Evolutionary conservation across 108 stramenopile genomes (phyloP), one percentile per base, ranked within the genome.

Genomic region (Cyclotella baltica): DNA sequence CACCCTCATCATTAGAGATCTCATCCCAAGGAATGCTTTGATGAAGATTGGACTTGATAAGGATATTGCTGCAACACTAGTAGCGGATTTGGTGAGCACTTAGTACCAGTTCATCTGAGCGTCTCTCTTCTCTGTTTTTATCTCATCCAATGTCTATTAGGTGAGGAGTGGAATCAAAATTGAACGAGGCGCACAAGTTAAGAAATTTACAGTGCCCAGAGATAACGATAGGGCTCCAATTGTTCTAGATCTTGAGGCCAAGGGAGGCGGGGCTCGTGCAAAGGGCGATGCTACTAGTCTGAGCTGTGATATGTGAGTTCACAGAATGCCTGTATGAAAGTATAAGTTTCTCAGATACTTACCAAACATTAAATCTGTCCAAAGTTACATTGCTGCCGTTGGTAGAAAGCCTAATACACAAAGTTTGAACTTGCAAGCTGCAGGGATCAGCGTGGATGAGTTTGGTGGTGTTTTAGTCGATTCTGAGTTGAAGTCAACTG

Each of bases 1-100:
- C 16, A 91, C 93, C 35, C 71, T 93, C 18, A 80, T 93, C 36
- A 91, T 93, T 83, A 83, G 93, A 9, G 90, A 91, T 70, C 28
- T 77, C 0, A 72, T 83, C 31, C 90, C 93, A 0, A 72, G 89
- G 37, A 90, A 91, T 75, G 89, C 90, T 11, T 70, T 93, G 57
- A 87, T 87, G 88, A 91, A 93, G 75, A 91, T 91, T 71, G 93
- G 93, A 28, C 77, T 93, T 38, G 93, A 93, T 77, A 90, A 88
- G 66, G 93, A 93, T 61, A 72, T 88, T 56, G 79, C 85, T 20
- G 73, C 77, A 22, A 77, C 62, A 3, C 76, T 83, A 25, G 70
- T 78, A n/a, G 80, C 81, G 23, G 80, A 81, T 31, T 75, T 85
- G 53, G 73, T 76, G 36, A 72, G n/a, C n/a, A n/a, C n/a, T n/a